phyloP scores from a whole-genome alignment of 768 basidiomycete species.

The Termitomyces sp. region DNA sequence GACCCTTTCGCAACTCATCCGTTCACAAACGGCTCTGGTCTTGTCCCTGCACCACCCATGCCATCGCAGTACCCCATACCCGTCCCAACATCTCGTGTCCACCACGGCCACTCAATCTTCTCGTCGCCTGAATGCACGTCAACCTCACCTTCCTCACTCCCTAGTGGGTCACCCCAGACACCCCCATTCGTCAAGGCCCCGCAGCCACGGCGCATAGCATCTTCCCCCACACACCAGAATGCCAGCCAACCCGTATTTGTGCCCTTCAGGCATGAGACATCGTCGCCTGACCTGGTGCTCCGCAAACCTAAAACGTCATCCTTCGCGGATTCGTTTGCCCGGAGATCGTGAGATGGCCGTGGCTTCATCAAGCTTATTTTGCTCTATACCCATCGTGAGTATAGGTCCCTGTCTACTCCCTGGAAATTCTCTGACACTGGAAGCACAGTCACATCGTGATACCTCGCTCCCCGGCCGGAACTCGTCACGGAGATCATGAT shows the following conservation, averaged over 20 bases:
- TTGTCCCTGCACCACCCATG: constrained; percentile 36
- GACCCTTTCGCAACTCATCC: constrained; percentile 58
- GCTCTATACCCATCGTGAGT: constrained; percentile 13
- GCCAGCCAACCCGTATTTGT: constrained; percentile 41
- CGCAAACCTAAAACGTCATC: constrained; percentile 27
- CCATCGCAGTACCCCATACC: constrained; percentile 47
- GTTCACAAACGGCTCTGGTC: constrained; percentile 47
- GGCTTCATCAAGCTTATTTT: background rate
- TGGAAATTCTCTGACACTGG: background rate
- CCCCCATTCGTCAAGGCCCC: constrained; percentile 21
- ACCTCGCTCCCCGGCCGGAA: constrained; percentile 6
- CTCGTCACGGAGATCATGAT: background rate
- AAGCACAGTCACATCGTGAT: constrained; percentile 6
- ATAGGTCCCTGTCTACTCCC: background rate
- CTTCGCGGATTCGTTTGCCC: constrained; percentile 4
- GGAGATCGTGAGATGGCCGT: constrained; percentile 4
- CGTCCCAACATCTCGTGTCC: constrained; percentile 28
- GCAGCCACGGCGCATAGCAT: constrained; percentile 19
- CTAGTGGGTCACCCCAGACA: constrained; percentile 10
- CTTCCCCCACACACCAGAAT: constrained; percentile 13
- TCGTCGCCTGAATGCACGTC: constrained; percentile 15
- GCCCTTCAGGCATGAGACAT: constrained; percentile 46
- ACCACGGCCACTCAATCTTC: constrained; percentile 11
- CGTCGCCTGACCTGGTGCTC: constrained; percentile 53
- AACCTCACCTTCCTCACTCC: constrained; percentile 17